Base-by-base conservation (phyloP, 805 yeast genomes). In the Yarrowia sp. region DNA sequence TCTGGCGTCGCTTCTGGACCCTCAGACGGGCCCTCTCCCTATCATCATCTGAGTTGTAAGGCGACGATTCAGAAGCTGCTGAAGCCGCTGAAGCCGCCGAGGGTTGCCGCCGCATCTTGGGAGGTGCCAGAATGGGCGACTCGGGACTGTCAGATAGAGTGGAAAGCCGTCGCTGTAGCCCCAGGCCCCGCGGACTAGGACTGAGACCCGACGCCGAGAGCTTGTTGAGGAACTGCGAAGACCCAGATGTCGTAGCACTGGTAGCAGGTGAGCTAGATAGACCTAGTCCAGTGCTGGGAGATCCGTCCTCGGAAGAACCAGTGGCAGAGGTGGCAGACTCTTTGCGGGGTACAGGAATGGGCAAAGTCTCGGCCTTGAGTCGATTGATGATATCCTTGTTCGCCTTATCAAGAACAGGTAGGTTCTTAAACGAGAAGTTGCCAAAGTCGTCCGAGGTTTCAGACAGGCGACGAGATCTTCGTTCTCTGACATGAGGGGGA, bases 321-420 rank as follows among this genome's bases (percentile, higher is more conserved):
- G 64, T 58, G 15, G 47, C 61, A 39, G 61, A 55, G 2, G 64
- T 30, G 2, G 50, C 40, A 13, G 64, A 58, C 50, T 58, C 50
- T 33, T 60, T 60, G 12, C 53, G 42, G 15, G 66, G 66, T 10
- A 61, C 55, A 6, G 66, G 66, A 9, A 61, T 61, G 14, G 66
- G 66, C 71, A 88, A 71, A 76, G 91, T 96, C 75, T 94, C 98
- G 38, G 83, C 88, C 74, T 92, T 90, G 74, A 95, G 83, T 70
- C 97, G 81, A 73, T 91, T 90, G 70, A 95, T 92, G 14, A 90
- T 93, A 78, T 93, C 98, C 74, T 91, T 92, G 75, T 95, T 95
- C 9, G 97, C 98, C 73, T 90, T 90, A 72, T 95, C 98, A 68
- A 96, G 82, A 7, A 95, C 95, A 5, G 94, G 88, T 70, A 95